Base-by-base conservation (phyloP, 2,329 filamentous ascomycete species). In the Beauveria varroae region DNA sequence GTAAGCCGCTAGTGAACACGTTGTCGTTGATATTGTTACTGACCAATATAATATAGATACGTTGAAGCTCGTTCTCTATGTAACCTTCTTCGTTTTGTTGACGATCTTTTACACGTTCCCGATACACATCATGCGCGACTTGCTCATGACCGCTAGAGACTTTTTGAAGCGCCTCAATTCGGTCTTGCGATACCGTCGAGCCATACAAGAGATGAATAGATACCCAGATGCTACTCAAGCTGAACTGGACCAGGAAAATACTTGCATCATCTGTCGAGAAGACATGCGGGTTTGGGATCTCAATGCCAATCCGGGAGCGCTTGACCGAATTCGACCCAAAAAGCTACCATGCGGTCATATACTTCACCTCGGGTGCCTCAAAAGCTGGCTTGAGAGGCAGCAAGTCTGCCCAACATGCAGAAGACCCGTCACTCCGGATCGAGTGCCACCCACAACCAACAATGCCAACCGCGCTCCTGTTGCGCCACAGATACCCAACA, bases 311-410 rank as follows among this genome's bases (percentile, higher is more conserved):
- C 84, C 66, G 80, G 87, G 85, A n/a, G 81, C 89, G 61, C 87
- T 96, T 62, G 92, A 98, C 70, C 85, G 93, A 60, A 83, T 90
- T 61, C 84, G 95, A 22, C 91, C 95, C 7, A 99, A 99, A 79
- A 98, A 96, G 75, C 82, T 99, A 10, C 95, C 95, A 0, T 99
- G 95, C 74, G 93, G 93, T 5, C 95, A 99, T 70, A 95, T 98
- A 44, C 77, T 99, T 44, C 95, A 99, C 73, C 89, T 97, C 66
- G 89, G 92, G 53, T 99, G 95, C 73, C 83, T 99, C 62, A 91
- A 95, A 74, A 96, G 93, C 73, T 99, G 95, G 95, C 82, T 99
- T 30, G 95, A 99, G 78, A 83, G 95, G 65, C 95, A 99, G 73
- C 95, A 99, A 76, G 93, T 96, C 40, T 99, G 95, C 72, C 95